These are phyloP conservation scores for Coccomyxa subellipsoidea DNA, from an alignment of 163 green algal genomes.

Conservation along the genomic window DNA sequence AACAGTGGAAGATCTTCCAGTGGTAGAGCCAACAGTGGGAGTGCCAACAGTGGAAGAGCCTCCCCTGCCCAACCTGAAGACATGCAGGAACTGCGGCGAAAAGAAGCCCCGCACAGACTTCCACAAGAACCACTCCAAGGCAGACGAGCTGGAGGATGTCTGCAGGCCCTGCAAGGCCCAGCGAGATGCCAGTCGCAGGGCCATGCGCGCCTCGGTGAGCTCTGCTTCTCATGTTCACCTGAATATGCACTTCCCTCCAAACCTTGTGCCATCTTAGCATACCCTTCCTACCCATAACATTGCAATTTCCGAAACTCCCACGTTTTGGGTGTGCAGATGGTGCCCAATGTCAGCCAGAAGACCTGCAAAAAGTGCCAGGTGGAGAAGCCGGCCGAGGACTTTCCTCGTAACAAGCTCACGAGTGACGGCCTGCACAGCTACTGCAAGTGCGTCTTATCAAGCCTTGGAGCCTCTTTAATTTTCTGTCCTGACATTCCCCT, in stretches of 20 bases:
- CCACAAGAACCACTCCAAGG: background rate
- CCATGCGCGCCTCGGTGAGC: background rate
- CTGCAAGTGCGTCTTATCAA: constrained; percentile 14
- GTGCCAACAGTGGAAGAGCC: too few relatives aligned
- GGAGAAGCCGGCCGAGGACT: constrained; percentile 5
- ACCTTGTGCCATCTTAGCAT: too few relatives aligned
- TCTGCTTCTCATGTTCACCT: background rate
- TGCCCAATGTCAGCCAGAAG: background rate
- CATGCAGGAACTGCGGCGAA: constrained; percentile 1
- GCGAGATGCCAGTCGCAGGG: background rate
- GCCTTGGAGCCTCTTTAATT: background rate
- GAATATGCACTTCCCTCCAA: too few relatives aligned
- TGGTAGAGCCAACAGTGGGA: too few relatives aligned
- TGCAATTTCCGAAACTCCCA: too few relatives aligned
- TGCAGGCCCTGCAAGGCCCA: constrained; percentile 6
- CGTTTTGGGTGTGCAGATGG: background rate
- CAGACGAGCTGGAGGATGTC: background rate
- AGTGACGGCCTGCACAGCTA: constrained; percentile 27
- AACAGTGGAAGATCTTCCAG: too few relatives aligned
- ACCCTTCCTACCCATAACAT: too few relatives aligned
- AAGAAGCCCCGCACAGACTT: background rate
- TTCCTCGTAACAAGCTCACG: constrained; percentile 17
- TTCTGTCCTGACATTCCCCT: background rate
- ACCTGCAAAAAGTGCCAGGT: background rate
- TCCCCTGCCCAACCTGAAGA: background rate